Evolutionary conservation across 2,329 filamentous ascomycete genomes (phyloP).

Genomic region (Fusarium incarnatum): DNA sequence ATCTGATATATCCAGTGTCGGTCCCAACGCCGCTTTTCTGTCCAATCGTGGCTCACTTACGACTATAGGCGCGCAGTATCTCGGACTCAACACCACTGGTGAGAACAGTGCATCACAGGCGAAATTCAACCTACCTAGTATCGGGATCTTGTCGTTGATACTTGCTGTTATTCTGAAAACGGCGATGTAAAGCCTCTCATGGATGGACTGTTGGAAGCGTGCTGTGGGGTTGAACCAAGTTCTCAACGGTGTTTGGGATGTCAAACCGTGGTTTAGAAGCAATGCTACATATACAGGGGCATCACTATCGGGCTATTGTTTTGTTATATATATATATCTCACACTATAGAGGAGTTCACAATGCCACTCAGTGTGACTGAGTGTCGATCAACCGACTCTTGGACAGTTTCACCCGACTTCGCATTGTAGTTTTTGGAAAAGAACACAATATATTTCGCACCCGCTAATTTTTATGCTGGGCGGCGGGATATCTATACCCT

Average conservation of each 20-base stretch:
- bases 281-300: not conserved
- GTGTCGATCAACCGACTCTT: not conserved
- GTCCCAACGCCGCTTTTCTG: conserved; percentile 77
- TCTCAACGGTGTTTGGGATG: not conserved
- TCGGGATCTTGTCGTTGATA: conserved; percentile 11
- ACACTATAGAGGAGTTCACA: not conserved
- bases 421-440: not conserved
- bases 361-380: not conserved
- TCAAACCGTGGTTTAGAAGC: not conserved
- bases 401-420: not conserved
- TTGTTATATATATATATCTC: not conserved
- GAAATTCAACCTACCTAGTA: not conserved
- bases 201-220: not conserved
- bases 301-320: not conserved
- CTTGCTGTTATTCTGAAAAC: conserved; percentile 9
- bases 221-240: not conserved
- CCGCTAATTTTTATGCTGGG: conserved; percentile 2
- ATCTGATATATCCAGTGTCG: conserved; percentile 76
- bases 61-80: conserved; percentile 81
- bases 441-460: conserved; percentile 17
- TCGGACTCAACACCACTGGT: conserved; percentile 67
- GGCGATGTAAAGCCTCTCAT: conserved; percentile 1
- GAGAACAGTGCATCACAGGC: conserved; percentile 40
- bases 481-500: conserved; percentile 42
- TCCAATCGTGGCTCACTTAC: conserved; percentile 75